phyloP scores from a whole-genome alignment of 371 early-diverging fungal species.

The Mortierella sp. region DNA sequence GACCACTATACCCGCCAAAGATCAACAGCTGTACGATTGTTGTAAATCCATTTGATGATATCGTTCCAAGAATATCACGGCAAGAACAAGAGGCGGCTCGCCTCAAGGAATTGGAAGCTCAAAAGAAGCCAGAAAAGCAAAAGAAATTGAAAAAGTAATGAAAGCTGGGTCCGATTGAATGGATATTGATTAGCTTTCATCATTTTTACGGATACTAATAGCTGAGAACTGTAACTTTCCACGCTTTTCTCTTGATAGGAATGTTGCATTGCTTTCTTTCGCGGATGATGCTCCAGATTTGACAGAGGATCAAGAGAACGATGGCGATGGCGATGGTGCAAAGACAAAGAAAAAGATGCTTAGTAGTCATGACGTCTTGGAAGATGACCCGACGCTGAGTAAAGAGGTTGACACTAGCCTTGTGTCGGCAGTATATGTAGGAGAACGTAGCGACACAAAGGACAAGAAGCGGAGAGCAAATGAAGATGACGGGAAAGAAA shows the following conservation, averaged over 20 bases:
- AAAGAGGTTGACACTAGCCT: slow-evolving; percentile 57
- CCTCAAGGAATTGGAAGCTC: slow-evolving; percentile 57
- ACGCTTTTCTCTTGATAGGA: slow-evolving; percentile 58
- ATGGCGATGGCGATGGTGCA: slow-evolving; percentile 23
- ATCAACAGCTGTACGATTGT: slow-evolving; percentile 79
- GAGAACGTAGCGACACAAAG: background rate
- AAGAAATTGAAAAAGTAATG: slow-evolving; percentile 75
- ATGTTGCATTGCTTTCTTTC: slow-evolving; percentile 89
- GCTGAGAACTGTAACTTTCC: background rate
- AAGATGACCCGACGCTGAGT: slow-evolving; percentile 66
- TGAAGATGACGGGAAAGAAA: background rate
- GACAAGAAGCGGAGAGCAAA: slow-evolving; percentile 1
- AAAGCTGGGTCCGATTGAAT: background rate
- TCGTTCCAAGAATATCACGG: slow-evolving; percentile 83
- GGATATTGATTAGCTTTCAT: too few relatives aligned
- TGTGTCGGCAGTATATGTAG: slow-evolving; percentile 1
- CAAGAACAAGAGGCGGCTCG: slow-evolving; percentile 63
- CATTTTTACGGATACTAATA: too few relatives aligned
- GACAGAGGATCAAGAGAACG: slow-evolving; percentile 54
- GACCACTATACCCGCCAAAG: slow-evolving; percentile 84
- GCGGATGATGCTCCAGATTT: slow-evolving; percentile 82
- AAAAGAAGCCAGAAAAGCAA: slow-evolving; percentile 65
- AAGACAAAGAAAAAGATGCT: slow-evolving; percentile 63
- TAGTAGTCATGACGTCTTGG: slow-evolving; percentile 86
- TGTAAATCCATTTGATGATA: slow-evolving; percentile 93